Conservation (phyloP, 768 basidiomycete genomes). For the Butyriboletus loyo region DNA sequence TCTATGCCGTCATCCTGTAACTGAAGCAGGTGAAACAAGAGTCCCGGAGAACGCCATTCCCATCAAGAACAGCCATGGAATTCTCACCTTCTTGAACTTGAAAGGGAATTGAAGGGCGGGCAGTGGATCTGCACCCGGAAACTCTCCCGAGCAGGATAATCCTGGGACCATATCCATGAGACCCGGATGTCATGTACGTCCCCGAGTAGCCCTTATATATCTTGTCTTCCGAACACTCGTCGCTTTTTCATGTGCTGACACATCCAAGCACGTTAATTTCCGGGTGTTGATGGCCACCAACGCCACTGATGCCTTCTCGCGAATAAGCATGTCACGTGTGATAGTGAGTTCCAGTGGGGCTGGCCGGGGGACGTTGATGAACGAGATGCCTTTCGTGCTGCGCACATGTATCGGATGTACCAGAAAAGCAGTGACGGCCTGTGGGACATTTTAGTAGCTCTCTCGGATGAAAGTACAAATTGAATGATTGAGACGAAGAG, state of each 20-base stretch:
- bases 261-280: not conserved
- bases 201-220: not conserved
- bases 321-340: not conserved
- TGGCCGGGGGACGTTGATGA: not conserved
- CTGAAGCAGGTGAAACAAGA: not conserved
- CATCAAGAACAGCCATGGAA: not conserved
- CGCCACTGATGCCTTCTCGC: not conserved
- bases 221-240: not conserved
- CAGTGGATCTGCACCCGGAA: too few species aligned
- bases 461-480: not conserved
- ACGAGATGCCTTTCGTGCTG: not conserved
- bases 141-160: not conserved
- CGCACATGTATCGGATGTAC: not conserved
- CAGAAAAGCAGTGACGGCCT: not conserved
- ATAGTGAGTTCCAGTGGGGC: not conserved
- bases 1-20: not conserved
- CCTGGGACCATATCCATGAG: not conserved
- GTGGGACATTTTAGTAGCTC: not conserved
- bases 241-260: not conserved
- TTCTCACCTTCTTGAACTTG: not conserved
- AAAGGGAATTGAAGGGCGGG: not conserved
- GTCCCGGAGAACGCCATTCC: not conserved
- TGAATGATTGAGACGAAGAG: not conserved
- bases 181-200: not conserved
- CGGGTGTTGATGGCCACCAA: not conserved